Percentiles rank a stretch among this genome's conserved stretches.
phyloP scores from a whole-genome alignment of 1,284 basidiomycete species.

The Volvariella volvacea region DNA sequence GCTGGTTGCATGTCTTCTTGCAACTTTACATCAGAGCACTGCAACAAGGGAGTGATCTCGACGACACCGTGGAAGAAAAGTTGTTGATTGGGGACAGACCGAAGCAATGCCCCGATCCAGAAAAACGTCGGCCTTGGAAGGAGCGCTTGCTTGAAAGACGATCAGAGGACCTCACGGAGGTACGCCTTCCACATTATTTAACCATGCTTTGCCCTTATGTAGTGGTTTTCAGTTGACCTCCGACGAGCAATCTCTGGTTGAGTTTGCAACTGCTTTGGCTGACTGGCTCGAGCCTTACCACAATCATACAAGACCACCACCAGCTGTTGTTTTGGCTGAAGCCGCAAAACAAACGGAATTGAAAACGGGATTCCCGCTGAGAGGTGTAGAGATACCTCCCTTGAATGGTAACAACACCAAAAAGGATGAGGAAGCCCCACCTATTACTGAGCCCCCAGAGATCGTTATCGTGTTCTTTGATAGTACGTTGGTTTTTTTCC shows the following conservation, averaged over 20 bases:
- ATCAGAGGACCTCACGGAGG: slow-evolving; percentile 51
- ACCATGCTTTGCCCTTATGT: neutral
- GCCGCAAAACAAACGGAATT: slow-evolving; percentile 61
- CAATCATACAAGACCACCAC: slow-evolving; percentile 60
- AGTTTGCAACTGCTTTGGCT: slow-evolving; percentile 53
- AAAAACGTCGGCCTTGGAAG: slow-evolving; percentile 42
- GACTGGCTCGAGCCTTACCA: slow-evolving; percentile 75
- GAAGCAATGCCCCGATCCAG: slow-evolving; percentile 49
- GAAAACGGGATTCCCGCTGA: slow-evolving; percentile 62
- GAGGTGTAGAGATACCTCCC: slow-evolving; percentile 48
- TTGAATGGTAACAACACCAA: slow-evolving; percentile 43
- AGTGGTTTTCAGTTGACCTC: slow-evolving; percentile 47
- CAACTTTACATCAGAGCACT: slow-evolving; percentile 71
- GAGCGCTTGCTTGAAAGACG: slow-evolving; percentile 47
- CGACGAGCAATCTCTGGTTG: slow-evolving; percentile 50
- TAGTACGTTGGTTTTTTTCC: slow-evolving; percentile 23
- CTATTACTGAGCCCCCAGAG: slow-evolving; percentile 52
- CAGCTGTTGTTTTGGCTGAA: slow-evolving; percentile 63
- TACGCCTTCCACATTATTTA: slow-evolving; percentile 17
- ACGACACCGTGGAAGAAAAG: slow-evolving; percentile 72
- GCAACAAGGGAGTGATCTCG: slow-evolving; percentile 69
- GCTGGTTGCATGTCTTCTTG: slow-evolving; percentile 66
- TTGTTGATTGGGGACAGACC: slow-evolving; percentile 72
- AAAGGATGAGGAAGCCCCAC: slow-evolving; percentile 64
- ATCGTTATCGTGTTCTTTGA: slow-evolving; percentile 55